Conservation (phyloP, 306 rosid genomes). For the Glycyrrhiza uralensis region DNA sequence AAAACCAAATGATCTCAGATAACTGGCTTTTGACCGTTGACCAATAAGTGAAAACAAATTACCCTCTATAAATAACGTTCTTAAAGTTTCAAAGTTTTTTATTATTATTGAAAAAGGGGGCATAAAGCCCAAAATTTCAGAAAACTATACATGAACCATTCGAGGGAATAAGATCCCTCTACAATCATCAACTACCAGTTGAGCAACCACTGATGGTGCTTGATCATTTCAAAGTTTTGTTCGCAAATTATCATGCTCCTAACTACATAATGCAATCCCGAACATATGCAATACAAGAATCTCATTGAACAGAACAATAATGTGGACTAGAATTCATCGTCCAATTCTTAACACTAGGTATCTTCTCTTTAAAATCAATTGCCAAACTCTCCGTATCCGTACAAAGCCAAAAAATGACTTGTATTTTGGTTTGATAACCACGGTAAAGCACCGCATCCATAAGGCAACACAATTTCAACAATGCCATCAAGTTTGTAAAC, state of each 20-base stretch:
- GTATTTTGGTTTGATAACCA: background rate
- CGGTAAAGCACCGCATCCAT: background rate
- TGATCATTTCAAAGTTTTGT: too few relatives aligned
- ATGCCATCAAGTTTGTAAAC: slow-evolving; percentile 5
- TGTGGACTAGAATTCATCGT: background rate
- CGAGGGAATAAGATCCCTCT: too few relatives aligned
- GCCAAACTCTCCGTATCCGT: background rate
- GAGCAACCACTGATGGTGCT: too few relatives aligned
- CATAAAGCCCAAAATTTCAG: too few relatives aligned
- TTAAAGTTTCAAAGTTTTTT: background rate
- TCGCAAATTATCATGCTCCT: background rate
- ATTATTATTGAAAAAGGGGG: too few relatives aligned
- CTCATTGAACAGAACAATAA: background rate
- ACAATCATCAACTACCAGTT: too few relatives aligned
- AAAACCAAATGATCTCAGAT: too few relatives aligned
- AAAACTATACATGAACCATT: too few relatives aligned
- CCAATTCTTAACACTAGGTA: background rate
- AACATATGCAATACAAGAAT: background rate
- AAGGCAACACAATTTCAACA: background rate
- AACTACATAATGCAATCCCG: background rate
- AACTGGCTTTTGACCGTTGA: background rate
- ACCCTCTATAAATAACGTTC: background rate
- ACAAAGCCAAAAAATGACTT: background rate
- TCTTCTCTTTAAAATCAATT: background rate
- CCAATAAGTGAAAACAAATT: background rate